Evolutionary conservation across 2,329 filamentous ascomycete genomes (phyloP).

Genomic region (Colletotrichum costaricense): DNA sequence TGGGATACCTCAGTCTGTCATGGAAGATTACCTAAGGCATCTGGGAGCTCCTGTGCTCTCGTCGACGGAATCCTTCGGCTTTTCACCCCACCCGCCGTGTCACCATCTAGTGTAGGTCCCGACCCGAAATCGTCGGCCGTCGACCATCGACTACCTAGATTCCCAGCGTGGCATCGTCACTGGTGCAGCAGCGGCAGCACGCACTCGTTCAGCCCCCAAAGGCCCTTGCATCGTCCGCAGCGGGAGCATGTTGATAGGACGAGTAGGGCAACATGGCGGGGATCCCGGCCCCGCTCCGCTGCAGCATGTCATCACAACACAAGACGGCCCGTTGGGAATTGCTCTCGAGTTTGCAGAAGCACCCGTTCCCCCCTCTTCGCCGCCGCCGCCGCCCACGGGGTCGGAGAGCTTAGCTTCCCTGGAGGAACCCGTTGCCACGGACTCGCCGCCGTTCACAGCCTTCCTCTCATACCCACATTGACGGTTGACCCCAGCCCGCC

Average conservation of each 20-base stretch:
- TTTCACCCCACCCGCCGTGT: background rate
- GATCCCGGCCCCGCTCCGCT: constrained; percentile 29
- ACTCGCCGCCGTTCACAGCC: constrained; percentile 32
- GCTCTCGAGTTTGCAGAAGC: background rate
- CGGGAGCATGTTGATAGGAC: constrained; percentile 17
- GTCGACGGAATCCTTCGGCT: background rate
- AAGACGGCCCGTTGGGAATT: background rate
- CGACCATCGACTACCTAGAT: too few relatives aligned
- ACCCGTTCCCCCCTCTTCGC: background rate
- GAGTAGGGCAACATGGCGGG: background rate
- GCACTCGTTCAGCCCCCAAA: constrained; percentile 9
- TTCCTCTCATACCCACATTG: constrained; percentile 3
- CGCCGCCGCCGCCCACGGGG: constrained; percentile 4
- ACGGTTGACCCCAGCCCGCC: background rate
- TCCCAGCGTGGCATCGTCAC: background rate
- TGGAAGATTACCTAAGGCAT: background rate
- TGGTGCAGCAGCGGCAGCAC: background rate
- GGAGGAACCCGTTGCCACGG: constrained; percentile 16
- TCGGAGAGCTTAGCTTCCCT: constrained; percentile 7
- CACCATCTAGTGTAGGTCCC: background rate
- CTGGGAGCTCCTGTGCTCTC: background rate
- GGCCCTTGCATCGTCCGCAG: constrained; percentile 19
- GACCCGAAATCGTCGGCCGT: background rate
- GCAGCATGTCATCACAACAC: constrained; percentile 34
- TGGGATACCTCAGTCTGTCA: background rate